Percentiles rank a stretch among this genome's conserved stretches.
Conservation (phyloP, 345 rosid genomes). For the Hibiscus tridactylites region DNA sequence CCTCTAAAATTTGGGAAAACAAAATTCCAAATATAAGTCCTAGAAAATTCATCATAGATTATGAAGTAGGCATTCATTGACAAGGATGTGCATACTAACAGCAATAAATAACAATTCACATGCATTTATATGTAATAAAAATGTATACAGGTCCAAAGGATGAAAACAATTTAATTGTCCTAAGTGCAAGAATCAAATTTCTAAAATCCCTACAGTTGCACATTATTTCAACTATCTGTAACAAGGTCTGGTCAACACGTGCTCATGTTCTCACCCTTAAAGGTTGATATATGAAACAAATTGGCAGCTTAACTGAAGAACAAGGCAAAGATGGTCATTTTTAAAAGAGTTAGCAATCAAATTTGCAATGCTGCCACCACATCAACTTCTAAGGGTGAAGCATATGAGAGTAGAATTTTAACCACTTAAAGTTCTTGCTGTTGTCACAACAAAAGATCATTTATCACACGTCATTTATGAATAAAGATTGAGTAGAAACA, state of each 20-base stretch:
- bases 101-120: background rate
- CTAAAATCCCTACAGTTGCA: background rate
- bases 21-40: slow-evolving; percentile 9
- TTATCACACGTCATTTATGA: background rate
- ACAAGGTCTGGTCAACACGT: background rate
- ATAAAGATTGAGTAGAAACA: background rate
- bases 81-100: background rate
- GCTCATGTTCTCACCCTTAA: background rate
- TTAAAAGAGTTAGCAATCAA: background rate
- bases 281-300: background rate
- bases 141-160: too few species aligned
- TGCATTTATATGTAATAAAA: background rate
- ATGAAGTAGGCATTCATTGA: background rate
- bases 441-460: too few species aligned
- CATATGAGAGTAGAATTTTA: background rate
- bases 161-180: background rate
- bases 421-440: background rate
- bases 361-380: background rate
- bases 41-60: background rate
- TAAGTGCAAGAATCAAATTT: background rate
- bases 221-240: background rate
- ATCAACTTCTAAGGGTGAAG: background rate
- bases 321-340: background rate
- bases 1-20: slow-evolving; percentile 42
- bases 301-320: background rate